phyloP scores from a whole-genome alignment of 345 rosid genomes.

The Microcos paniculata region DNA sequence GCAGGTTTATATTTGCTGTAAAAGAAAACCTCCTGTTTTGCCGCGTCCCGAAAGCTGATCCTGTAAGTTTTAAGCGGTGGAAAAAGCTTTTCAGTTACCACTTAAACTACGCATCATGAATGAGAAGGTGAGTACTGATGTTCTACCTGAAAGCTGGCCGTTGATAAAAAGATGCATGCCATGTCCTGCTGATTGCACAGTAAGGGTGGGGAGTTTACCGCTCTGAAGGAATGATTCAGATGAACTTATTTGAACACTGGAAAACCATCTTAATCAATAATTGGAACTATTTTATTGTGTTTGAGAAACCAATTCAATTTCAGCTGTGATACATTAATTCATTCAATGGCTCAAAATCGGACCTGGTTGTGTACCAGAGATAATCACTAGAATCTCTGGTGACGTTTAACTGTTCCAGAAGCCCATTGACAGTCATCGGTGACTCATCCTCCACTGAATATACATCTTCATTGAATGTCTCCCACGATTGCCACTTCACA shows the following conservation, averaged over 20 bases:
- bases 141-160: constrained; percentile 65
- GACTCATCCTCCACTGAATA: constrained; percentile 37
- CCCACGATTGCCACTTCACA: constrained; percentile 39
- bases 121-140: neutral
- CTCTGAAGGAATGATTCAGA: constrained; percentile 51
- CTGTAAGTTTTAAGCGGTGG: constrained; percentile 31
- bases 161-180: constrained; percentile 77
- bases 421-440: constrained; percentile 38
- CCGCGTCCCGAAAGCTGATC: constrained; percentile 64
- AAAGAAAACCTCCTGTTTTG: constrained; percentile 40
- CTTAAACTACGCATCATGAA: neutral
- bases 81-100: neutral
- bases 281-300: neutral
- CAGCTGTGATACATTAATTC: neutral
- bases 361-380: constrained; percentile 72
- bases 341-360: constrained; percentile 10
- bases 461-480: constrained; percentile 50
- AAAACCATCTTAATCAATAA: neutral
- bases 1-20: constrained; percentile 34
- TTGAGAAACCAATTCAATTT: neutral
- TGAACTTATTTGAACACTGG: constrained; percentile 44
- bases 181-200: constrained; percentile 69
- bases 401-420: constrained; percentile 60
- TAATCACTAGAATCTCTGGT: constrained; percentile 68
- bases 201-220: constrained; percentile 49